phyloP scores from a whole-genome alignment of 495 filamentous ascomycete species.

The Podospora conica region DNA sequence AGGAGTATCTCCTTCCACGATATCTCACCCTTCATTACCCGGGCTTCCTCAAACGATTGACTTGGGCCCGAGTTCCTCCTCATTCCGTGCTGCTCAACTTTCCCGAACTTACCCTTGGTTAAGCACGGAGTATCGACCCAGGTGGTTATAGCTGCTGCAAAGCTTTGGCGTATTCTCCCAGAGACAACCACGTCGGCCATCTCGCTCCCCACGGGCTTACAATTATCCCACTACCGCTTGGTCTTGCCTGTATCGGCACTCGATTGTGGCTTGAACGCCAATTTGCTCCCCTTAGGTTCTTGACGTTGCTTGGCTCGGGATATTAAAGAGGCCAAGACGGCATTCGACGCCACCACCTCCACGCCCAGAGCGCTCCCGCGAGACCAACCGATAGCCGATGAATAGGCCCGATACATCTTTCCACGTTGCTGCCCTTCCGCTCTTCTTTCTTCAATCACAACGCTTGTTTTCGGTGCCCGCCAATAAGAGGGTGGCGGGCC shows the following conservation, averaged over 20 bases:
- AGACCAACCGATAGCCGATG: conserved; percentile 17
- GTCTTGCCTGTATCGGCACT: neutral
- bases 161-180: neutral
- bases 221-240: neutral
- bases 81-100: neutral
- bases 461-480: neutral
- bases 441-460: conserved; percentile 1
- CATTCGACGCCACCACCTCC: conserved; percentile 2
- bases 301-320: conserved; percentile 8
- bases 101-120: neutral
- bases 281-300: neutral
- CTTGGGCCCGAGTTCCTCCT: neutral
- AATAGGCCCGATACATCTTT: conserved; percentile 21
- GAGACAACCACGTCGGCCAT: neutral
- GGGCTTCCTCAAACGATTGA: neutral
- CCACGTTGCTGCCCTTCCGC: conserved; percentile 7
- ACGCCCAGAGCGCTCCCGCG: conserved; percentile 15
- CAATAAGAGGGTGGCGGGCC: conserved; percentile 10
- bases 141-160: neutral
- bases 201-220: neutral
- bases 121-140: neutral
- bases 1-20: neutral
- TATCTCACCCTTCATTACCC: neutral
- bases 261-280: conserved; percentile 10
- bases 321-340: conserved; percentile 15